These are phyloP conservation scores for Colletotrichum somersetense DNA, from an alignment of 2,329 filamentous ascomycete species.

Conservation along the genomic window DNA sequence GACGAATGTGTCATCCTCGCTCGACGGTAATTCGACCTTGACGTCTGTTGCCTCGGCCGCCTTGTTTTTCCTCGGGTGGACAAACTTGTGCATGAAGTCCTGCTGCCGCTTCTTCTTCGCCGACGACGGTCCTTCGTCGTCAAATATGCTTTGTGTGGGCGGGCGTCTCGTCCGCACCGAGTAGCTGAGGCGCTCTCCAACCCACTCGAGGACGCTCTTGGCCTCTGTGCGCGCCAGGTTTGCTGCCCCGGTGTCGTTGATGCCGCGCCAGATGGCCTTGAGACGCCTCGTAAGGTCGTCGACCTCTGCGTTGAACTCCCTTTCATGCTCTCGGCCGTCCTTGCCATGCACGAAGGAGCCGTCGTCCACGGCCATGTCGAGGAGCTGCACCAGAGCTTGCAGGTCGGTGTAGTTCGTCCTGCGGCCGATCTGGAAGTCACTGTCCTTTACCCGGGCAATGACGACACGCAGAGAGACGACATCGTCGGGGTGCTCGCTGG, in stretches of 20 bases:
- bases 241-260: slow-evolving; percentile 80
- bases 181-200: slow-evolving; percentile 80
- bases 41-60: background rate
- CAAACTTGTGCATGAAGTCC: slow-evolving; percentile 63
- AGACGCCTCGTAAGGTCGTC: slow-evolving; percentile 75
- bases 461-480: slow-evolving; percentile 58
- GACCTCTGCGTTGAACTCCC: slow-evolving; percentile 76
- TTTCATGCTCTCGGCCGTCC: slow-evolving; percentile 49
- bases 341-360: slow-evolving; percentile 54
- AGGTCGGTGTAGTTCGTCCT: slow-evolving; percentile 78
- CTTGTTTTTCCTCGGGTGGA: slow-evolving; percentile 48
- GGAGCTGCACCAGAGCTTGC: slow-evolving; percentile 72
- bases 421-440: slow-evolving; percentile 65
- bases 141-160: slow-evolving; percentile 66
- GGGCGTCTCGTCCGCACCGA: slow-evolving; percentile 75
- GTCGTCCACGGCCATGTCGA: slow-evolving; percentile 82
- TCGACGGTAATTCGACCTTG: slow-evolving; percentile 21
- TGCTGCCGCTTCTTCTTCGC: slow-evolving; percentile 54
- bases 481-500: slow-evolving; percentile 56
- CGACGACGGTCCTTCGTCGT: slow-evolving; percentile 53
- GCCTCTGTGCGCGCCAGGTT: slow-evolving; percentile 80
- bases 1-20: slow-evolving; percentile 38
- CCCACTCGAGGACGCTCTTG: slow-evolving; percentile 79
- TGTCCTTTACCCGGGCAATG: slow-evolving; percentile 59
- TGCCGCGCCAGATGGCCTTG: slow-evolving; percentile 69